Evolutionary conservation across 345 rosid genomes (phyloP).

Genomic region (Eucalyptus pauciflora): DNA sequence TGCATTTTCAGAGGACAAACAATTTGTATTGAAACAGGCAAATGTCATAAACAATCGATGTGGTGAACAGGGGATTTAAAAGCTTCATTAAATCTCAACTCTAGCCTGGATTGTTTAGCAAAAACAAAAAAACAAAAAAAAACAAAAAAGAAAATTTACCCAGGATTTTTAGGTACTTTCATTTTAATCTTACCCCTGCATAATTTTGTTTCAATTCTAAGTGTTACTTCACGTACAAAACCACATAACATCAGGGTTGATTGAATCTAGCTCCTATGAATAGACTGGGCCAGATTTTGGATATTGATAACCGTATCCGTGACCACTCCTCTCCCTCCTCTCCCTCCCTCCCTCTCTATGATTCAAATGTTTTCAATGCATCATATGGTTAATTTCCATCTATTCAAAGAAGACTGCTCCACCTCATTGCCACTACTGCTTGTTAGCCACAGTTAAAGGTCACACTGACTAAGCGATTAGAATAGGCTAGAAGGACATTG

Average conservation of each 20-base stretch:
- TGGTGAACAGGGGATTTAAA: neutral
- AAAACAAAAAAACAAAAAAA: neutral
- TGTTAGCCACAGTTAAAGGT: neutral
- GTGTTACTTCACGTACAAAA: neutral
- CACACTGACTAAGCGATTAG: neutral
- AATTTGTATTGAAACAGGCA: neutral
- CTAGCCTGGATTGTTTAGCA: neutral
- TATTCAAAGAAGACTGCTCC: neutral
- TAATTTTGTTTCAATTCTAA: neutral
- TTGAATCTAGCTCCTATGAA: neutral
- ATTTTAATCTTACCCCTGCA: neutral
- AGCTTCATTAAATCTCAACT: neutral
- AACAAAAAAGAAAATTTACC: neutral
- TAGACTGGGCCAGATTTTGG: neutral
- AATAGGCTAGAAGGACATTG: neutral
- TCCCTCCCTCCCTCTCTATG: neutral
- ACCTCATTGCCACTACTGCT: neutral
- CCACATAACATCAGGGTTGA: neutral
- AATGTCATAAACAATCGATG: neutral
- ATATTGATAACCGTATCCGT: neutral
- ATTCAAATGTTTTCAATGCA: neutral
- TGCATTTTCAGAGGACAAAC: constrained; percentile 1
- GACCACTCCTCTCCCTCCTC: neutral
- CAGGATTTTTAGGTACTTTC: neutral
- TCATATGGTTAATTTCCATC: neutral